These are phyloP conservation scores for Alternaria solani DNA, from an alignment of 2,329 filamentous ascomycete genomes.

Conservation along the genomic window DNA sequence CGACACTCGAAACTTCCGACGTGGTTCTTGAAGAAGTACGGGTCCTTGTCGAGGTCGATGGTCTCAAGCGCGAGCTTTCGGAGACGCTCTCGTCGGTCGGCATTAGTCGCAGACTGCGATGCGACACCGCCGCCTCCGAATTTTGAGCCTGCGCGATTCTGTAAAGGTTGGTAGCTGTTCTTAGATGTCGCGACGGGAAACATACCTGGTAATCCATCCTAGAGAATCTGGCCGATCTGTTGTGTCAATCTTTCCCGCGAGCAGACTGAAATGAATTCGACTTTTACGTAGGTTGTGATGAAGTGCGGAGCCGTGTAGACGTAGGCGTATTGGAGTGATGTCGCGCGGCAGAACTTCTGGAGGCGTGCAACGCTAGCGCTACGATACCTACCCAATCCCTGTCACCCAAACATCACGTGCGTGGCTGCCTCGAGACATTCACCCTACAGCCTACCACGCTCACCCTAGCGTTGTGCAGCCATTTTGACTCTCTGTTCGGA, in stretches of 20 bases:
- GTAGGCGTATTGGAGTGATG: conserved; percentile 20
- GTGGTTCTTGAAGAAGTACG: conserved; percentile 99
- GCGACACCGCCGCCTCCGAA: conserved; percentile 98
- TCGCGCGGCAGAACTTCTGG: conserved; percentile 30
- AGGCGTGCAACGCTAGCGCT: conserved; percentile 30
- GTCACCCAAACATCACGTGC: conserved; percentile 14
- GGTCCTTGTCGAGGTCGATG: conserved; percentile 99
- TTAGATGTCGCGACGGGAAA: conserved; percentile 5
- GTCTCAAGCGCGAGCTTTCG: conserved; percentile 98
- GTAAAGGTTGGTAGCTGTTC: conserved; percentile 24
- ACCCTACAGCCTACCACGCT: not conserved
- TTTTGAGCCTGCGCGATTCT: conserved; percentile 96
- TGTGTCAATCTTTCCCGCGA: conserved; percentile 7
- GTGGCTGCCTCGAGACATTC: conserved; percentile 8
- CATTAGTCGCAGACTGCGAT: conserved; percentile 91
- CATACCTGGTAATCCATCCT: conserved; percentile 62
- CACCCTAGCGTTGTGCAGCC: not conserved
- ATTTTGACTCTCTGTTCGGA: not conserved
- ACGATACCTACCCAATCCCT: conserved; percentile 16
- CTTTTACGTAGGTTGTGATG: conserved; percentile 1
- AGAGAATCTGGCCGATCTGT: not conserved
- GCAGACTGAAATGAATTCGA: not conserved
- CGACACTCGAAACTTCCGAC: conserved; percentile 98
- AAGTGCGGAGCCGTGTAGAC: conserved; percentile 1
- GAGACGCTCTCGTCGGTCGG: conserved; percentile 94